Evolutionary conservation across 139 green algal genomes (phyloP).

Genomic region (Chlorella sp.): DNA sequence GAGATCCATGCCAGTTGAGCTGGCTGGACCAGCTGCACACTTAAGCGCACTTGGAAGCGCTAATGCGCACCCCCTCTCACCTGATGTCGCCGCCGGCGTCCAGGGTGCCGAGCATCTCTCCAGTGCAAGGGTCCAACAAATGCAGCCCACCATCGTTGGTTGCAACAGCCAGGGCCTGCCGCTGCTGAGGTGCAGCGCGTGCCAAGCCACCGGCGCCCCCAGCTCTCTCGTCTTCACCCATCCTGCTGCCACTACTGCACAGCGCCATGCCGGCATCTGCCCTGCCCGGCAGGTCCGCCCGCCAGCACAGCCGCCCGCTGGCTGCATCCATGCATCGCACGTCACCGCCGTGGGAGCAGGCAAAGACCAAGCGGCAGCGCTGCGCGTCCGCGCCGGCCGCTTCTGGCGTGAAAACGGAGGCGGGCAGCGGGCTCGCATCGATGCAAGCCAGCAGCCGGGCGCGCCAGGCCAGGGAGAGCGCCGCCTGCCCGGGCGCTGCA

Average conservation of each 20-base stretch:
- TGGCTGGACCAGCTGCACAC: too few species aligned
- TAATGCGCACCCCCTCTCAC: too few species aligned
- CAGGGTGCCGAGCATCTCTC: neutral
- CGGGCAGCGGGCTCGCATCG: slow-evolving; percentile 22
- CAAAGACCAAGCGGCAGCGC: slow-evolving; percentile 32
- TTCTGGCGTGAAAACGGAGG: neutral
- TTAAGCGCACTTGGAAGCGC: too few species aligned
- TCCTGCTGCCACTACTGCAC: neutral
- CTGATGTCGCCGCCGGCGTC: slow-evolving; percentile 25
- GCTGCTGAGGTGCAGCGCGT: neutral
- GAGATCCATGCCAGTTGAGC: too few species aligned
- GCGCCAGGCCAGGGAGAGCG: slow-evolving; percentile 7
- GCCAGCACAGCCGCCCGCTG: slow-evolving; percentile 36
- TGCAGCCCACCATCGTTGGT: slow-evolving; percentile 22
- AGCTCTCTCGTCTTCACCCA: neutral
- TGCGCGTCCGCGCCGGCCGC: neutral
- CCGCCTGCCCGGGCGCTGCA: slow-evolving; percentile 5
- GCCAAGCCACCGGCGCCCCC: neutral
- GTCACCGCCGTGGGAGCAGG: slow-evolving; percentile 54
- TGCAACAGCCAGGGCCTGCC: slow-evolving; percentile 23
- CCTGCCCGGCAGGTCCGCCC: slow-evolving; percentile 2
- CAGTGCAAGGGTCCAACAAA: slow-evolving; percentile 25
- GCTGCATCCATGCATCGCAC: slow-evolving; percentile 37
- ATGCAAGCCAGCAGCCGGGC: slow-evolving; percentile 30
- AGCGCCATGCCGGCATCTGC: slow-evolving; percentile 43